phyloP scores from a whole-genome alignment of 768 basidiomycete species.

The Chalciporus chontae region DNA sequence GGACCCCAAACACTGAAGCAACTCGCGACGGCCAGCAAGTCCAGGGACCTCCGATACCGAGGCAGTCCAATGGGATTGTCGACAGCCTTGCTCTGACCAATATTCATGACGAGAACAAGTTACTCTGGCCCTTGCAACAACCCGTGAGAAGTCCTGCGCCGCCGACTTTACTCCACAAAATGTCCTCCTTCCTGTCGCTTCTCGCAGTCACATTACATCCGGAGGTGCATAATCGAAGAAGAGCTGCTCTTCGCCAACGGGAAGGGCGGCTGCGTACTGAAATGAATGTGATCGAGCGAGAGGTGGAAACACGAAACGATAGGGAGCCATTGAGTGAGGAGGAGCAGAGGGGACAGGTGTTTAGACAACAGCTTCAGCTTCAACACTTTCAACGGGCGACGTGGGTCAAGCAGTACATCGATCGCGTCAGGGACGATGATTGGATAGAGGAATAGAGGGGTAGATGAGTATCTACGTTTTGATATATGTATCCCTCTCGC shows the following conservation, averaged over 20 bases:
- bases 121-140: conserved; percentile 37
- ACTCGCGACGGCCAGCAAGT: conserved; percentile 17
- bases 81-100: conserved; percentile 57
- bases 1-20: conserved; percentile 14
- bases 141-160: conserved; percentile 26
- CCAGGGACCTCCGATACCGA: conserved; percentile 28
- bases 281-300: conserved; percentile 39
- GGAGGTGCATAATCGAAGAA: conserved; percentile 68
- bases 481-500: neutral
- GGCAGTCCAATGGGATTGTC: conserved; percentile 35
- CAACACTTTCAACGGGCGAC: conserved; percentile 49
- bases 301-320: conserved; percentile 26
- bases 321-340: conserved; percentile 32
- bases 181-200: conserved; percentile 51
- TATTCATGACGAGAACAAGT: conserved; percentile 51
- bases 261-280: conserved; percentile 70
- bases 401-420: conserved; percentile 66
- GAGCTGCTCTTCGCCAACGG: conserved; percentile 52
- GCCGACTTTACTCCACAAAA: conserved; percentile 49
- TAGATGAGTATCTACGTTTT: conserved; percentile 3
- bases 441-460: conserved; percentile 59
- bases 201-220: conserved; percentile 65
- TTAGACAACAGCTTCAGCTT: conserved; percentile 42
- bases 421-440: conserved; percentile 58
- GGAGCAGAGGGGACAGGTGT: conserved; percentile 22